Evolutionary conservation across 495 filamentous ascomycete species (phyloP).

Genomic region (Elasticomyces elasticus): DNA sequence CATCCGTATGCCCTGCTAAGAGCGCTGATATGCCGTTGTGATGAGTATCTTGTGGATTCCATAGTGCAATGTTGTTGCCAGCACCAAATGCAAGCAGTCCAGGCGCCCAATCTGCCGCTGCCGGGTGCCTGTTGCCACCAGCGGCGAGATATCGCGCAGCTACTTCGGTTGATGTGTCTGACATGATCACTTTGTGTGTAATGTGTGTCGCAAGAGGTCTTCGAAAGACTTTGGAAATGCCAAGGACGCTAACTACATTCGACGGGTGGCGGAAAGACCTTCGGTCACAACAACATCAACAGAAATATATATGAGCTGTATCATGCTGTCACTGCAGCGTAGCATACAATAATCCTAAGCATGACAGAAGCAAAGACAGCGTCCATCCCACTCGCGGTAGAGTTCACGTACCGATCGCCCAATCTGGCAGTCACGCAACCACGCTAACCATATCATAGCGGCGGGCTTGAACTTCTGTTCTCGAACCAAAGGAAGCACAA

Average conservation of each 20-base stretch:
- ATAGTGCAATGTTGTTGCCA: conserved; percentile 77
- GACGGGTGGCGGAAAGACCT: too few relatives aligned
- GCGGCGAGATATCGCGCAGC: conserved; percentile 62
- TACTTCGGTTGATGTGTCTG: too few relatives aligned
- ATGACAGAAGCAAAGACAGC: too few relatives aligned
- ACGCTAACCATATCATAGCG: conserved; percentile 41
- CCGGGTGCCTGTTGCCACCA: conserved; percentile 83
- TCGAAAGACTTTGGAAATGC: too few relatives aligned
- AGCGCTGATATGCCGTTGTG: conserved; percentile 53
- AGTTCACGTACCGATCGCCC: conserved; percentile 56
- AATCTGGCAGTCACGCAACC: conserved; percentile 7
- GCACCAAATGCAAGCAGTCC: conserved; percentile 81
- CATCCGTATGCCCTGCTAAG: conserved; percentile 70
- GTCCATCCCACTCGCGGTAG: conserved; percentile 44
- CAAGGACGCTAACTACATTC: too few relatives aligned
- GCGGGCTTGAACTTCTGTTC: conserved; percentile 93
- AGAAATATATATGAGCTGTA: too few relatives aligned
- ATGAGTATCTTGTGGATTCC: conserved; percentile 58
- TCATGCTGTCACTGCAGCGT: too few relatives aligned
- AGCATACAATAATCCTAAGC: too few relatives aligned
- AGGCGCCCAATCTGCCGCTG: conserved; percentile 75
- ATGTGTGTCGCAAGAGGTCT: too few relatives aligned
- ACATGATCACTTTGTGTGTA: too few relatives aligned
- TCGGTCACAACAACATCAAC: too few relatives aligned
- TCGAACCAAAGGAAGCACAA: conserved; percentile 63